Evolutionary conservation across 2,329 filamentous ascomycete genomes (phyloP).

Genomic region (Hymenoscyphus fraxineus): DNA sequence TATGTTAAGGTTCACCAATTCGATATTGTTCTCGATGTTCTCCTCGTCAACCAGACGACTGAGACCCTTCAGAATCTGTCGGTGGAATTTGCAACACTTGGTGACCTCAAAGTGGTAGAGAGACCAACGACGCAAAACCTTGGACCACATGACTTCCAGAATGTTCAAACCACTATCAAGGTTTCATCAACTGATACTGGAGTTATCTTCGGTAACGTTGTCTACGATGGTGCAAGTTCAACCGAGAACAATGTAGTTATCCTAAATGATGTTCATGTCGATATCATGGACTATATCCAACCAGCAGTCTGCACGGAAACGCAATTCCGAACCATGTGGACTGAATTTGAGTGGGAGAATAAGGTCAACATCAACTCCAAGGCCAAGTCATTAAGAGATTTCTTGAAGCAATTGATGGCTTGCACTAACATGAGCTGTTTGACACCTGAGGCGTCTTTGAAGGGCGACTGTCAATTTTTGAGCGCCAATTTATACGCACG

Average conservation of each 20-base stretch:
- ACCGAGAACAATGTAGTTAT: slow-evolving; percentile 97
- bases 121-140: slow-evolving; percentile 94
- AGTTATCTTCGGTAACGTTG: slow-evolving; percentile 97
- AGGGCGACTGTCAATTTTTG: slow-evolving; percentile 96
- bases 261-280: slow-evolving; percentile 94
- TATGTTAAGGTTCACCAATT: slow-evolving; percentile 99
- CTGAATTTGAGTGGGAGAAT: slow-evolving; percentile 99
- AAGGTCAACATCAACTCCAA: slow-evolving; percentile 99
- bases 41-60: slow-evolving; percentile 94
- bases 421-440: slow-evolving; percentile 98
- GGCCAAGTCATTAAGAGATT: slow-evolving; percentile 84
- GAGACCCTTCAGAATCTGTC: slow-evolving; percentile 96
- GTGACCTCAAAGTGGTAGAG: slow-evolving; percentile 96
- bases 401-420: slow-evolving; percentile 91
- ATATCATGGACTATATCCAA: slow-evolving; percentile 99
- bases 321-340: slow-evolving; percentile 99
- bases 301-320: slow-evolving; percentile 95
- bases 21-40: slow-evolving; percentile 93
- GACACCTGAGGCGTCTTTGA: slow-evolving; percentile 91
- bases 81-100: slow-evolving; percentile 96
- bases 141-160: slow-evolving; percentile 92
- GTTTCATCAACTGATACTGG: slow-evolving; percentile 97
- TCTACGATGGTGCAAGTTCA: slow-evolving; percentile 90
- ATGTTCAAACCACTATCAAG: slow-evolving; percentile 98
- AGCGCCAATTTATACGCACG: slow-evolving; percentile 95